phyloP scores from a whole-genome alignment of 176 grass and related monocot species.

The Oryza brachyantha region DNA sequence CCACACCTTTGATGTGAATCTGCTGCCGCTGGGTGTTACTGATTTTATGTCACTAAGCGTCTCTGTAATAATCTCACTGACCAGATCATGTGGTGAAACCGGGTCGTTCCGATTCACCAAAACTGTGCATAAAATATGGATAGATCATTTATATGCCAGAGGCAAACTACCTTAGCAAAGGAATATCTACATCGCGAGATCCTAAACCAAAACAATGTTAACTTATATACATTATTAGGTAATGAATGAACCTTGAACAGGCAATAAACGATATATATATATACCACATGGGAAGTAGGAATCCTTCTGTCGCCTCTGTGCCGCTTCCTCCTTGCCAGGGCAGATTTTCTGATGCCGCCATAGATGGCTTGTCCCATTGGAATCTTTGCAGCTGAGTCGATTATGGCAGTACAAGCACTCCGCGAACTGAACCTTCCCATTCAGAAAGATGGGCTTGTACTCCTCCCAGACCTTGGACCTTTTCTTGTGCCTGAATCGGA shows the following conservation, averaged over 20 bases:
- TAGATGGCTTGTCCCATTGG: slow-evolving; percentile 55
- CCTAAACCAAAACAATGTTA: slow-evolving; percentile 19
- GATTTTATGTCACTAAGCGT: slow-evolving; percentile 28
- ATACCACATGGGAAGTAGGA: slow-evolving; percentile 48
- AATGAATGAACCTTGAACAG: neutral
- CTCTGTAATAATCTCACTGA: slow-evolving; percentile 17
- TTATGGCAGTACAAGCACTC: slow-evolving; percentile 56
- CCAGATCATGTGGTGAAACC: slow-evolving; percentile 25
- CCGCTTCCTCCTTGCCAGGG: slow-evolving; percentile 23
- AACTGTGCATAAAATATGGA: slow-evolving; percentile 24
- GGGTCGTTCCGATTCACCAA: slow-evolving; percentile 25
- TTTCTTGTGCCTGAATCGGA: slow-evolving; percentile 57
- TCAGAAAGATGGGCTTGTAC: slow-evolving; percentile 53
- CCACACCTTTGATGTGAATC: slow-evolving; percentile 66
- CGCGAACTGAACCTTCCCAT: slow-evolving; percentile 47
- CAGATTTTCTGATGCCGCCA: slow-evolving; percentile 67
- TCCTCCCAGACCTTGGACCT: slow-evolving; percentile 64
- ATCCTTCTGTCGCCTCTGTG: slow-evolving; percentile 30
- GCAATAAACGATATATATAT: neutral
- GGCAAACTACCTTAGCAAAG: neutral
- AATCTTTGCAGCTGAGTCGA: slow-evolving; percentile 58
- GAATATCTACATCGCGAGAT: neutral
- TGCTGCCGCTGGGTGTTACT: slow-evolving; percentile 32
- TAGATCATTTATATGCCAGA: neutral
- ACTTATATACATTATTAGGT: neutral